Base-by-base conservation (phyloP, 805 yeast species). In the Yarrowia osloensis region DNA sequence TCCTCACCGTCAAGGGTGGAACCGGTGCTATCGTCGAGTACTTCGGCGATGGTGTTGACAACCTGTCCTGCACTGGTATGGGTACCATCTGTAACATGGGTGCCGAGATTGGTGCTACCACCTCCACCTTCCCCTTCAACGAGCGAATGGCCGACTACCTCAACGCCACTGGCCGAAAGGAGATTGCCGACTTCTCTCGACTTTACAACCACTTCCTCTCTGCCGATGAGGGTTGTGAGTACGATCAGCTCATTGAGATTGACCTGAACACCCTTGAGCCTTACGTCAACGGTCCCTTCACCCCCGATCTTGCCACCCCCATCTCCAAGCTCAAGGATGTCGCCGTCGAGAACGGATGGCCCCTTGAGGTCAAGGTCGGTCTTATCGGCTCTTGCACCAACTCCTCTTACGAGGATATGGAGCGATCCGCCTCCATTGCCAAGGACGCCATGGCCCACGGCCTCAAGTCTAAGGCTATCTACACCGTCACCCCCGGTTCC, bases 51-150 rank as follows among this genome's bases (percentile, higher is more conserved):
- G 98, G 98, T 85, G 93, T 93, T 67, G 86, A 89, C 75, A 85
- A 94, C 68, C 88, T 93, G 79, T 90, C 97, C 62, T 91, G 97
- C 81, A 94, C 98, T 65, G 98, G 98, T 85, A 93, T 93, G 98
- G 98, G 96, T 78, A 93, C 98, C 74, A 93, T 93, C 81, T 93
- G 98, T 86, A 93, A 93, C 81, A 93, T 93, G 98, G 98, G 98
- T 84, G 98, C 98, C 73, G 98, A 93, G 82, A 92, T 93, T 73
- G 98, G 98, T 82, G 98, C 98, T 69, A 93, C 98, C 70, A 93
- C 98, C 68, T 93, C 98, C 57, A 91, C 90, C 69, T 93, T 93
- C 96, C 98, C 98, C 78, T 92, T 85, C 90, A 92, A 91, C 84
- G 85, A 87, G 76, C 88, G 94, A 71, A 93, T 90, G 90, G 86